phyloP scores from a whole-genome alignment of 1,284 basidiomycete species.

The Taiwanofungus camphoratus region DNA sequence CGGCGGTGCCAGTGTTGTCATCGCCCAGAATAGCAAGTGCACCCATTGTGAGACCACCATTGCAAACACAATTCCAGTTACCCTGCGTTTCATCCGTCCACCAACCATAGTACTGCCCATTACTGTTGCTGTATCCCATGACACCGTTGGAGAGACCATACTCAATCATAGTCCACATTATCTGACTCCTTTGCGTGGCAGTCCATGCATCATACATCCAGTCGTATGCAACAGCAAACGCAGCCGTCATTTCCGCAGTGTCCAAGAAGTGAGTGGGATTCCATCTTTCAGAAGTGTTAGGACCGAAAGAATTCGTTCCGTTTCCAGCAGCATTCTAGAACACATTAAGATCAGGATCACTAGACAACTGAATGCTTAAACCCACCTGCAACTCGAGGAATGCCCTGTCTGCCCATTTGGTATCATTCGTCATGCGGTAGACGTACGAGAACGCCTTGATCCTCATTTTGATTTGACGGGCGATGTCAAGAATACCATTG shows the following conservation, averaged over 20 bases:
- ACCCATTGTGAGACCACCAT: slow-evolving; percentile 84
- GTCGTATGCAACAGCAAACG: slow-evolving; percentile 92
- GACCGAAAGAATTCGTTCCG: slow-evolving; percentile 56
- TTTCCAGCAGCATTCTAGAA: slow-evolving; percentile 69
- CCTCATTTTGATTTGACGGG: slow-evolving; percentile 85
- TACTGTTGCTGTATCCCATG: slow-evolving; percentile 40
- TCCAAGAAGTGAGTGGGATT: slow-evolving; percentile 93
- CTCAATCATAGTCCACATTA: slow-evolving; percentile 72
- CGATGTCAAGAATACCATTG: slow-evolving; percentile 91
- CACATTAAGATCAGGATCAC: background rate
- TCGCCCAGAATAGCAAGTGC: slow-evolving; percentile 88
- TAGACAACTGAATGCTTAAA: slow-evolving; percentile 10
- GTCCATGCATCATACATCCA: slow-evolving; percentile 90
- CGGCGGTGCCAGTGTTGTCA: slow-evolving; percentile 72
- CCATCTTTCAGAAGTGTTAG: slow-evolving; percentile 58
- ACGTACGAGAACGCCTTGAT: slow-evolving; percentile 93
- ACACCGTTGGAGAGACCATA: slow-evolving; percentile 73
- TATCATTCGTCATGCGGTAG: slow-evolving; percentile 88
- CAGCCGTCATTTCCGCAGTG: slow-evolving; percentile 82
- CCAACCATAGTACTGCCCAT: slow-evolving; percentile 47
- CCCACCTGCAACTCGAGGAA: slow-evolving; percentile 79
- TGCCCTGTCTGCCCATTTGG: slow-evolving; percentile 80
- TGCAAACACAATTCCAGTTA: slow-evolving; percentile 99
- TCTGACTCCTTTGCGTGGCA: slow-evolving; percentile 61
- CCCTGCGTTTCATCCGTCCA: slow-evolving; percentile 57